Conservation (phyloP, 2,329 filamentous ascomycete genomes). For the Monosporascus sp. region DNA sequence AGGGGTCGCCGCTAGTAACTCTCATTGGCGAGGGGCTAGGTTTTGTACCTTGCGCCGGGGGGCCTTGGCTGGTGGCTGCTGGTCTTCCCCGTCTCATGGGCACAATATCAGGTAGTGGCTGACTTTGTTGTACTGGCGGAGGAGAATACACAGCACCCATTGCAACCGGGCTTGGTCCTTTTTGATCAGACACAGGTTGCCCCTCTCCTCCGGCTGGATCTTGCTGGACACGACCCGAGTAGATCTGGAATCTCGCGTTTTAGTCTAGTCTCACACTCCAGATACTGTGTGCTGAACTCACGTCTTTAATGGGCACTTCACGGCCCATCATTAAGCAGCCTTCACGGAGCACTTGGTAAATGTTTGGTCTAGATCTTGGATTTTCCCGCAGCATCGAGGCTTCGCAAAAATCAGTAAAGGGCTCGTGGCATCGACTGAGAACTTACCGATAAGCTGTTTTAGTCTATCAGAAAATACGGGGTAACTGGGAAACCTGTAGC, state of each 20-base stretch:
- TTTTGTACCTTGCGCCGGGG: slow-evolving; percentile 39
- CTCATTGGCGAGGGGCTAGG: slow-evolving; percentile 65
- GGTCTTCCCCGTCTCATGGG: slow-evolving; percentile 90
- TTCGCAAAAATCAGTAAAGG: slow-evolving; percentile 30
- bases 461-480: slow-evolving; percentile 84
- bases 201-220: slow-evolving; percentile 51
- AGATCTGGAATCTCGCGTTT: slow-evolving; percentile 54
- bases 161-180: slow-evolving; percentile 50
- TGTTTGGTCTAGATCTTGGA: slow-evolving; percentile 74
- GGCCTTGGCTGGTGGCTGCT: slow-evolving; percentile 34
- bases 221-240: slow-evolving; percentile 57
- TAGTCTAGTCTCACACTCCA: background rate
- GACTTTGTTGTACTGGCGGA: slow-evolving; percentile 59
- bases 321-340: slow-evolving; percentile 84
- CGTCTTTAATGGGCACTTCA: slow-evolving; percentile 83
- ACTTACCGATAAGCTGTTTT: slow-evolving; percentile 81
- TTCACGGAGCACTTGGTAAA: slow-evolving; percentile 88
- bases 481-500: slow-evolving; percentile 84
- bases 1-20: slow-evolving; percentile 72
- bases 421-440: slow-evolving; percentile 1
- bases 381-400: slow-evolving; percentile 88
- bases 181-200: slow-evolving; percentile 49
- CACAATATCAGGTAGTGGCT: slow-evolving; percentile 78
- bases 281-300: slow-evolving; percentile 39
- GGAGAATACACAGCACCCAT: slow-evolving; percentile 79